Evolutionary conservation across 495 filamentous ascomycete species (phyloP).

Genomic region (Trichoderma erinaceum): DNA sequence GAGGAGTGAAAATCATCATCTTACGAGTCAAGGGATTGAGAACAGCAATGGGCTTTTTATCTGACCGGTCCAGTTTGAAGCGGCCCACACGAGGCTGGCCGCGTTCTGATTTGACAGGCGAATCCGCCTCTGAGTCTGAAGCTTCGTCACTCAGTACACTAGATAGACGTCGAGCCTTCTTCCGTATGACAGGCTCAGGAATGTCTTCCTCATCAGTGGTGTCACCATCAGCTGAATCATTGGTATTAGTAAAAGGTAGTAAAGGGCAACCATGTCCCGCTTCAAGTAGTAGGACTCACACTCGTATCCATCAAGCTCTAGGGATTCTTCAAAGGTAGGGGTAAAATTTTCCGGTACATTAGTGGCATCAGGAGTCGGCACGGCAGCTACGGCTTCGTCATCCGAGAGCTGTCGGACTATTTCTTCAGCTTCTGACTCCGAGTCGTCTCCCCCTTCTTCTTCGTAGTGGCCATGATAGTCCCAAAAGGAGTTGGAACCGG

Average conservation of each 20-base stretch:
- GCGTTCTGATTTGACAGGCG: slow-evolving; percentile 29
- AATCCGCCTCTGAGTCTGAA: slow-evolving; percentile 36
- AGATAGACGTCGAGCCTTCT: slow-evolving; percentile 39
- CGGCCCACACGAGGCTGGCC: slow-evolving; percentile 45
- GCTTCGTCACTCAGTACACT: slow-evolving; percentile 31
- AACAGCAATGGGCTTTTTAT: slow-evolving; percentile 66
- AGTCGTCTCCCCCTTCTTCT: slow-evolving; percentile 18
- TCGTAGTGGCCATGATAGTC: slow-evolving; percentile 34
- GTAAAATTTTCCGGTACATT: neutral
- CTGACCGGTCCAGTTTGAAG: slow-evolving; percentile 49
- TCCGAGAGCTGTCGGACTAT: slow-evolving; percentile 21
- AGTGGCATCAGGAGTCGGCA: neutral
- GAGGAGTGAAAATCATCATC: slow-evolving; percentile 58
- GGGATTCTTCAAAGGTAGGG: slow-evolving; percentile 31
- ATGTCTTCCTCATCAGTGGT: slow-evolving; percentile 74
- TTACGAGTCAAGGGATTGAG: slow-evolving; percentile 63
- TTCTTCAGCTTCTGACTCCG: slow-evolving; percentile 28
- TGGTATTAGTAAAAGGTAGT: neutral
- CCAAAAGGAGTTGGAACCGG: slow-evolving; percentile 41
- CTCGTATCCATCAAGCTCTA: slow-evolving; percentile 69
- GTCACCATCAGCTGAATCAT: slow-evolving; percentile 64
- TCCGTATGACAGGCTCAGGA: slow-evolving; percentile 50
- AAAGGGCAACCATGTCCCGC: slow-evolving; percentile 15
- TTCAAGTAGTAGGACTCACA: slow-evolving; percentile 50
- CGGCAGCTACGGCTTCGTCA: slow-evolving; percentile 17